A percentile compares a stretch with the other conserved stretches of the same genome.
These are phyloP conservation scores for Phaeosphaeriaceae sp. DNA, from an alignment of 2,329 filamentous ascomycete species.

Conservation along the genomic window DNA sequence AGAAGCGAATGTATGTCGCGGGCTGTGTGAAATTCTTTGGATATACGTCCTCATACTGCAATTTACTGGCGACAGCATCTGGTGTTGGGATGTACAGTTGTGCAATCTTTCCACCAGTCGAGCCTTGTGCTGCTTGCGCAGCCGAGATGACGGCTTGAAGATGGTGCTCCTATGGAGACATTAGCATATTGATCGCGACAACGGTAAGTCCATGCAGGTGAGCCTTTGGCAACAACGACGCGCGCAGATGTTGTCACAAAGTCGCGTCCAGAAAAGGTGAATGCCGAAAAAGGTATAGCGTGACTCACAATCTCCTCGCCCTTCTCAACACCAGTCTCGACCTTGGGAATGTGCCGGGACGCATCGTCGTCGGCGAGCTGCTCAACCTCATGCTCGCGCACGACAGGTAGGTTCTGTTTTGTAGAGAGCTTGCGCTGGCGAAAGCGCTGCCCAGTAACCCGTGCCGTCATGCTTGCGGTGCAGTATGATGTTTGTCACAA, in stretches of 20 bases:
- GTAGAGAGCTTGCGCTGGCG: constrained; percentile 90
- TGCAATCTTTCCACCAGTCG: constrained; percentile 63
- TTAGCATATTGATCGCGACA: constrained; percentile 24
- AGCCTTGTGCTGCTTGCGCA: constrained; percentile 61
- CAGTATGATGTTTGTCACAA: constrained; percentile 15
- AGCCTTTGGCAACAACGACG: background rate
- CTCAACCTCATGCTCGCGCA: constrained; percentile 91
- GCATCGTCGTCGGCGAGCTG: constrained; percentile 82
- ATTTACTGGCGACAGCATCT: constrained; percentile 66
- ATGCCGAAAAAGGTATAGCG: constrained; percentile 41
- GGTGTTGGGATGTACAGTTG: constrained; percentile 73
- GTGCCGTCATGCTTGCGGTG: constrained; percentile 42
- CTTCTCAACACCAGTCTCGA: constrained; percentile 96
- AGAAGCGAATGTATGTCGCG: constrained; percentile 94
- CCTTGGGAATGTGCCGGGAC: constrained; percentile 80
- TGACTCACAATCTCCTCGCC: constrained; percentile 92
- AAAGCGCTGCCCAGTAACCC: constrained; percentile 64
- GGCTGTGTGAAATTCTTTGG: constrained; percentile 80
- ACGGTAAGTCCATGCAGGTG: constrained; percentile 18
- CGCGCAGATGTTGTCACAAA: background rate
- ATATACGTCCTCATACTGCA: constrained; percentile 91
- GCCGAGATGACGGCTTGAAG: constrained; percentile 82
- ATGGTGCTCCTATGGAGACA: constrained; percentile 80
- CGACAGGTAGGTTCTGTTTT: constrained; percentile 85
- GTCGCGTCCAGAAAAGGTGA: constrained; percentile 14